Evolutionary conservation across 2,329 filamentous ascomycete genomes (phyloP).

Genomic region (Thyridium curvatum): DNA sequence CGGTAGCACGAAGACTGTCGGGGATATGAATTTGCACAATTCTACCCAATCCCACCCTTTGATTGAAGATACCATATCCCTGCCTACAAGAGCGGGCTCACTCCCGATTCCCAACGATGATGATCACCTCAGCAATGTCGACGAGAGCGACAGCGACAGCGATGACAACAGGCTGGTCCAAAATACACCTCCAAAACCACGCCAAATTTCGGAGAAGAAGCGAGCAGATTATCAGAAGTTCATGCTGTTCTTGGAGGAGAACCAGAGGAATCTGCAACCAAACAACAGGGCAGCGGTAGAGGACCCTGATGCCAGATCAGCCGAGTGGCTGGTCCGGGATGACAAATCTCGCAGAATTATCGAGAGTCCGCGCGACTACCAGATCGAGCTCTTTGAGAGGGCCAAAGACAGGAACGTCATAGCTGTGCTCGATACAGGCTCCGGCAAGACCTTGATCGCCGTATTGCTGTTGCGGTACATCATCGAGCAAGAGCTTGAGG

Average conservation of each 20-base stretch:
- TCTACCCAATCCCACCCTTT: no score
- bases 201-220: constrained; percentile 38
- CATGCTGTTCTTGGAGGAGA: constrained; percentile 31
- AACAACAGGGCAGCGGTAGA: constrained; percentile 16
- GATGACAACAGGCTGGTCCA: constrained; percentile 16
- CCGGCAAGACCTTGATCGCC: constrained; percentile 94
- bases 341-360: constrained; percentile 50
- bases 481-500: constrained; percentile 70
- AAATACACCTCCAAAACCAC: constrained; percentile 21
- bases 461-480: constrained; percentile 74
- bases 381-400: constrained; percentile 82
- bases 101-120: constrained; percentile 1
- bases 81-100: no score
- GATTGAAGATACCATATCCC: no score
- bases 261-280: constrained; percentile 16
- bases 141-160: constrained; percentile 13
- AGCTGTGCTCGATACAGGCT: constrained; percentile 89
- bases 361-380: constrained; percentile 78
- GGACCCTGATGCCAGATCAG: constrained; percentile 19
- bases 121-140: constrained; percentile 1
- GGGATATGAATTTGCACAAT: no score
- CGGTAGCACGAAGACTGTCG: no score
- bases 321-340: constrained; percentile 23
- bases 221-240: constrained; percentile 44
- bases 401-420: constrained; percentile 84